A percentile compares a stretch with the other conserved stretches of the same genome.
These are phyloP conservation scores for Tephrocybe rancida DNA, from an alignment of 768 basidiomycete species.

Conservation along the genomic window DNA sequence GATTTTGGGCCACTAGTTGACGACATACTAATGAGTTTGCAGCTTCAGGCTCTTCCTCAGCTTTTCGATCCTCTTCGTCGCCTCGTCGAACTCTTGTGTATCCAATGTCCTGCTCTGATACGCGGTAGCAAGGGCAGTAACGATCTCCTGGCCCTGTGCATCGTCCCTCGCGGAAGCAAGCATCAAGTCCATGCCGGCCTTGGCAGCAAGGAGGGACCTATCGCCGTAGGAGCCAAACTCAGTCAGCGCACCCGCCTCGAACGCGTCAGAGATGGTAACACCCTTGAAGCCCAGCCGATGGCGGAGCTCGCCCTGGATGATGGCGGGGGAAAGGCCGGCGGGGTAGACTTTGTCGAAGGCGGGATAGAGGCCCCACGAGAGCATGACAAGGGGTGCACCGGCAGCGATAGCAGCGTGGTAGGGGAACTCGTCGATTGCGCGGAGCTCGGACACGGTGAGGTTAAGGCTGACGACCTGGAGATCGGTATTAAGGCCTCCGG, in stretches of 20 bases:
- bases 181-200: slow-evolving; percentile 12
- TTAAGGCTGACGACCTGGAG: slow-evolving; percentile 1
- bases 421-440: slow-evolving; percentile 7
- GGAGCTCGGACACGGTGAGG: neutral
- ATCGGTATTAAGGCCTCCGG: slow-evolving; percentile 5
- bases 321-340: slow-evolving; percentile 4
- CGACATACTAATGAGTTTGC: neutral
- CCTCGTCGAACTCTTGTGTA: neutral
- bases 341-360: slow-evolving; percentile 3
- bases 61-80: slow-evolving; percentile 2
- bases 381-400: slow-evolving; percentile 11
- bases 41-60: slow-evolving; percentile 5
- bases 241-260: slow-evolving; percentile 6
- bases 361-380: slow-evolving; percentile 10
- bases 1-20: too few relatives aligned
- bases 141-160: slow-evolving; percentile 3
- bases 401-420: slow-evolving; percentile 7
- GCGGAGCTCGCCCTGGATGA: slow-evolving; percentile 8
- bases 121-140: slow-evolving; percentile 8
- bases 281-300: slow-evolving; percentile 7
- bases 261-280: slow-evolving; percentile 6
- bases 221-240: slow-evolving; percentile 7
- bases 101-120: slow-evolving; percentile 4
- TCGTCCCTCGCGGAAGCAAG: slow-evolving; percentile 7
- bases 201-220: slow-evolving; percentile 7